These are phyloP conservation scores for Limnanthes douglasii DNA, from an alignment of 345 rosid species.

Conservation along the genomic window DNA sequence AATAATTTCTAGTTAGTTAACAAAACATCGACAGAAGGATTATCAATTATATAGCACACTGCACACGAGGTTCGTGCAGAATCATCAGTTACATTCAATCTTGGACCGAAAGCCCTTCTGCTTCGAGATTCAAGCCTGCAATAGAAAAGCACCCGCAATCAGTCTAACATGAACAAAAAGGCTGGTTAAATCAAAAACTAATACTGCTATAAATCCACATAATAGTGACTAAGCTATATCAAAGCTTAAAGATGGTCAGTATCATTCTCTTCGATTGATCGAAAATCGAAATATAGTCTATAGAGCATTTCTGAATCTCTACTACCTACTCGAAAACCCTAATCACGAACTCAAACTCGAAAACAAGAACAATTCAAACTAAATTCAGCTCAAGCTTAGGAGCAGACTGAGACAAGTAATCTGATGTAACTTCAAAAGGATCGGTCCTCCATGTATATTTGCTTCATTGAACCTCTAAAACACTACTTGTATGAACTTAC, in stretches of 20 bases:
- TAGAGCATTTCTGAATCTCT: background rate
- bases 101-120: conserved; percentile 86
- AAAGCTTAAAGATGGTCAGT: background rate
- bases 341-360: no score
- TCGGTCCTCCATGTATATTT: no score
- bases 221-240: background rate
- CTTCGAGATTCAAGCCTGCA: conserved; percentile 79
- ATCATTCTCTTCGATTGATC: background rate
- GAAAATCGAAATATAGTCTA: background rate
- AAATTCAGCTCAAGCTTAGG: no score
- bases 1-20: conserved; percentile 11
- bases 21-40: conserved; percentile 1
- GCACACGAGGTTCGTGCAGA: background rate
- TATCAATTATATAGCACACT: background rate
- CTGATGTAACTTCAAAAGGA: no score
- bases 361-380: no score
- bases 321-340: no score
- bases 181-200: background rate
- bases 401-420: no score
- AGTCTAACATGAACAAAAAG: background rate
- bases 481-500: background rate
- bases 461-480: no score
- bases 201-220: background rate
- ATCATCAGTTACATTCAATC: conserved; percentile 46
- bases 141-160: conserved; percentile 1